Conservation (phyloP, 257 asterid species). For the Agastache rugosa region DNA sequence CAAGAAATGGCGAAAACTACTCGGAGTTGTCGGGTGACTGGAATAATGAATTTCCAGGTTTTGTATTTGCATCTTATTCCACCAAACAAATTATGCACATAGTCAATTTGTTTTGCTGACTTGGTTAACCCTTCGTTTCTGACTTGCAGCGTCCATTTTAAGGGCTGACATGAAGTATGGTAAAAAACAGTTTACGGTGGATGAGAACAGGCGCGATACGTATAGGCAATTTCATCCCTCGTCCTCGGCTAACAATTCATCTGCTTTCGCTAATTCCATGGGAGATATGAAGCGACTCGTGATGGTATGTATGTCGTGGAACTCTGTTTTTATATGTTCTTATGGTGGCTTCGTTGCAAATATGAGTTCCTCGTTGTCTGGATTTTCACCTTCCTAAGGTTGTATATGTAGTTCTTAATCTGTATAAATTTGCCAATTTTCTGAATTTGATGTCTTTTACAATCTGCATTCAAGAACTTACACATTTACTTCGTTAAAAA, state of each 20-base stretch:
- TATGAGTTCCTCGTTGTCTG: background rate
- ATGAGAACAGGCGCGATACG: slow-evolving; percentile 89
- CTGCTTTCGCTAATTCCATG: slow-evolving; percentile 44
- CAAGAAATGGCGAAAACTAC: slow-evolving; percentile 71
- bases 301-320: slow-evolving; percentile 53
- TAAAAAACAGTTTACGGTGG: slow-evolving; percentile 71
- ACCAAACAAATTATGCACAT: slow-evolving; percentile 7
- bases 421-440: background rate
- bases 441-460: background rate
- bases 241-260: slow-evolving; percentile 48
- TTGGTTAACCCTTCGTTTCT: slow-evolving; percentile 15
- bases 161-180: slow-evolving; percentile 96
- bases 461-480: background rate
- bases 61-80: slow-evolving; percentile 9
- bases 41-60: slow-evolving; percentile 97
- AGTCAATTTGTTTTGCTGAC: slow-evolving; percentile 8
- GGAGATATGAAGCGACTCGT: slow-evolving; percentile 66
- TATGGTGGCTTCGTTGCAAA: background rate
- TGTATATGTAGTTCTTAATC: background rate
- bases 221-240: slow-evolving; percentile 58
- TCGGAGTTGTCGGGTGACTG: slow-evolving; percentile 78
- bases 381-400: background rate
- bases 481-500: too few relatives aligned
- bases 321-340: background rate
- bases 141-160: slow-evolving; percentile 73